A percentile compares a stretch with the other conserved stretches of the same genome.
Evolutionary conservation across 257 asterid species (phyloP).

Genomic region (Paraleonurus japonicus): DNA sequence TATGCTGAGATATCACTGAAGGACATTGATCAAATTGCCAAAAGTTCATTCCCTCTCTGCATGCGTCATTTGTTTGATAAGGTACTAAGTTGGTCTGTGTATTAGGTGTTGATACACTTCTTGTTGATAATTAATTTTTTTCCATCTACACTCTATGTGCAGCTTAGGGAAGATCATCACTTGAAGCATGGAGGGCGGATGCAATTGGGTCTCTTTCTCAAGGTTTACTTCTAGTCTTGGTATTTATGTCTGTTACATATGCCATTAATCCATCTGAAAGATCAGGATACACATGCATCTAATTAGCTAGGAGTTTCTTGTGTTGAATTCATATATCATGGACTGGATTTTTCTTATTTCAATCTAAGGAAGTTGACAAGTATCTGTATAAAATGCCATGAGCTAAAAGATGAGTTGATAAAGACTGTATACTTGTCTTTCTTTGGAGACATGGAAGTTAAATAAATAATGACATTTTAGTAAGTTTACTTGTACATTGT

Average conservation of each 20-base stretch:
- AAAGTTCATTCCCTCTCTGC: constrained; percentile 91
- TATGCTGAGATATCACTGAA: constrained; percentile 61
- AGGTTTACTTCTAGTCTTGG: constrained; percentile 45
- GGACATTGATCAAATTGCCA: constrained; percentile 90
- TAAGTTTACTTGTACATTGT: background rate
- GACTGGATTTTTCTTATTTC: constrained; percentile 9
- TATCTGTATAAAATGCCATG: constrained; percentile 17
- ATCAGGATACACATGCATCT: constrained; percentile 6
- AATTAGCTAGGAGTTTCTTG: background rate
- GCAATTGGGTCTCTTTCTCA: constrained; percentile 94
- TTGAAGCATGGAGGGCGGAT: constrained; percentile 96
- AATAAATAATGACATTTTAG: background rate
- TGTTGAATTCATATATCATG: background rate
- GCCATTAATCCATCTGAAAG: constrained; percentile 2
- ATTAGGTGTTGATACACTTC: constrained; percentile 18
- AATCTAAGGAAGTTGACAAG: background rate
- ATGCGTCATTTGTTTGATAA: constrained; percentile 94
- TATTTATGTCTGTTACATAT: background rate
- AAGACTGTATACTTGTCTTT: background rate
- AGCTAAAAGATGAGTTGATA: constrained; percentile 1
- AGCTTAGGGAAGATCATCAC: constrained; percentile 99
- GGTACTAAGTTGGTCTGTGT: constrained; percentile 42
- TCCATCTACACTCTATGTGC: constrained; percentile 29
- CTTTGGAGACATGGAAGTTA: constrained; percentile 11
- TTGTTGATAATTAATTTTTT: background rate